Evolutionary conservation across 2,329 filamentous ascomycete genomes (phyloP), one percentile per base, ranked within the genome.

Genomic region (Aureobasidium melanogenum): DNA sequence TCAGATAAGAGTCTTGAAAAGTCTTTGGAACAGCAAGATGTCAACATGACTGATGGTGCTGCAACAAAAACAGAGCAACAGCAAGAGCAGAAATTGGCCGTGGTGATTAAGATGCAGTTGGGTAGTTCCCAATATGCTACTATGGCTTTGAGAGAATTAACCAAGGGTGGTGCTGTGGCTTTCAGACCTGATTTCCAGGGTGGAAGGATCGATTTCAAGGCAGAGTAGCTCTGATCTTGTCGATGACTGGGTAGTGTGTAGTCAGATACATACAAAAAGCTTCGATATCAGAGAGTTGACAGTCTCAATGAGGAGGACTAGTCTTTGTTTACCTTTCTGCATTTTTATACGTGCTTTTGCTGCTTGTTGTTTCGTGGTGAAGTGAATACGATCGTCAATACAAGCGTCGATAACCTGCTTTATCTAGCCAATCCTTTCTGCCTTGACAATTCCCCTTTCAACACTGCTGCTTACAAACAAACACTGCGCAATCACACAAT

Each of bases 71-170:
- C 32, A 36, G 6, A 14, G 55, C 30, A 47, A 44, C 30, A 28
- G 22, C 32, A 52, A 36, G 10, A 51, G 50, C 41, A 57, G 19
- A 87, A 88, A 69, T 76, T 89, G 19, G 89, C 86, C 0, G 80
- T 91, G 0, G 75, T 89, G 28, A 72, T 94, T 67, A 90, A 85
- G 71, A 83, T 95, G 74, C 86, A 90, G 70, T 79, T 95, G 30
- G 88, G 85, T 1, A 85, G 86, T 52, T 91, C 88, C 69, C 88
- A 90, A 69, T 95, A 95, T 75, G 90, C 90, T 0, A 95, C 90
- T 0, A 89, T 95, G 79, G 88, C 88, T 68, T 72, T 95, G 65
- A 78, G 90, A 58, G 90, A 95, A 74, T 74, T 95, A 64, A 91
- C 90, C 79, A 88, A 85, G 69, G 75, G 74, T 44, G 84, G 85